Evolutionary conservation across 805 yeast genomes (phyloP), one percentile per base, ranked within the genome.

Genomic region (Danielia reshetovae): DNA sequence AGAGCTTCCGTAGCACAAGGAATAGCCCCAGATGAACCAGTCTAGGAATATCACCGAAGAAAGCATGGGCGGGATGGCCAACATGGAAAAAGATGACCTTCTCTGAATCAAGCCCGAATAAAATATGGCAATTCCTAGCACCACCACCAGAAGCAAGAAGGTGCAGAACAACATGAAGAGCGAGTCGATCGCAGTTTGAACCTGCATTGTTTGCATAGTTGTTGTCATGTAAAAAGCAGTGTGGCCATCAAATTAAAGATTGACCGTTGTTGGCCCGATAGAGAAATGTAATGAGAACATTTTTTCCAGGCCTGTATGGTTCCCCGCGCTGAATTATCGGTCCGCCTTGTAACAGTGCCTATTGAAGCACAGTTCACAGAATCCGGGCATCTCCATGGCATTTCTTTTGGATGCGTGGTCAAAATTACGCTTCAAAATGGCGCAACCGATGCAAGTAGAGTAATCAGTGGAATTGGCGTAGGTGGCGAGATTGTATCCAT

Each of bases 391-490:
- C 13, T n/a, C n/a, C n/a, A n/a, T n/a, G n/a, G n/a, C n/a, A n/a
- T n/a, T n/a, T n/a, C n/a, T n/a, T n/a, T n/a, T n/a, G n/a, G n/a
- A n/a, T n/a, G n/a, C n/a, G n/a, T n/a, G n/a, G n/a, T n/a, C n/a
- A n/a, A n/a, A n/a, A n/a, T n/a, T n/a, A n/a, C n/a, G n/a, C n/a
- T n/a, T n/a, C n/a, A n/a, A n/a, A n/a, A 77, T 52, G 0, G 81
- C 71, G 55, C 87, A 80, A 1, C 74, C 77, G 6, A 79, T 42
- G 46, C 87, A 80, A 6, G 57, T 55, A 4, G 67, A 50, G 49
- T 59, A 77, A 27, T 56, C 46, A 1, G 46, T 30, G 3, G 72
- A 68, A 39, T 75, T 71, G 9, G 54, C 59, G 32, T 49, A 52
- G 0, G 78, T 70, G 22, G 75, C 80, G 17, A 79, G 52, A 29